Percentiles rank a stretch among this genome's conserved stretches.
phyloP scores from a whole-genome alignment of 139 green algal species.

The Auxenochlorella pyrenoidosa region DNA sequence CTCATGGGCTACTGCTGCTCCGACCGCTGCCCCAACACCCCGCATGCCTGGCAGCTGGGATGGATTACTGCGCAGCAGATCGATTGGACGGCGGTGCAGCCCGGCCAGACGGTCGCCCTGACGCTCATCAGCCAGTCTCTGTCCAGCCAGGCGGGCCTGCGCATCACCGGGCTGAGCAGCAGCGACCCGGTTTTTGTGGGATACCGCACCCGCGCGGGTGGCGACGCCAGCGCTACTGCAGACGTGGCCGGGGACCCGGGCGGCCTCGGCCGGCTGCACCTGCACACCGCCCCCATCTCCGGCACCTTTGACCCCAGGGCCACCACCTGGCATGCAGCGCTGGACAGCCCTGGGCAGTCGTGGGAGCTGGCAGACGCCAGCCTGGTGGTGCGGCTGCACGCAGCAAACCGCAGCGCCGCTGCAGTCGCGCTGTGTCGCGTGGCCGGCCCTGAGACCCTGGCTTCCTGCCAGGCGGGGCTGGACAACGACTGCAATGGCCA shows the following conservation, averaged over 20 bases:
- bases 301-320: background rate
- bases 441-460: background rate
- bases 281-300: constrained; percentile 3
- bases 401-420: background rate
- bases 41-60: background rate
- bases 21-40: no score
- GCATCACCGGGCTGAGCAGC: background rate
- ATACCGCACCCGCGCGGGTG: background rate
- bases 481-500: no score
- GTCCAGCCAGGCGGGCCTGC: background rate
- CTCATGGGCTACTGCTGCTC: no score
- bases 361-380: background rate
- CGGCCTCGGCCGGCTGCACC: background rate
- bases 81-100: background rate
- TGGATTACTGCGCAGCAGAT: constrained; percentile 10
- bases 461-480: background rate
- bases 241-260: no score
- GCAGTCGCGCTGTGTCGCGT: background rate
- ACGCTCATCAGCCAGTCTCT: background rate
- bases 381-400: constrained; percentile 1
- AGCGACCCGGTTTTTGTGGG: background rate
- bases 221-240: background rate
- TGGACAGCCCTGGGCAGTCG: background rate
- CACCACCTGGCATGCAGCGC: background rate
- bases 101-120: background rate